phyloP scores from a whole-genome alignment of 108 stramenopile species.

The Cyclotella cryptica region DNA sequence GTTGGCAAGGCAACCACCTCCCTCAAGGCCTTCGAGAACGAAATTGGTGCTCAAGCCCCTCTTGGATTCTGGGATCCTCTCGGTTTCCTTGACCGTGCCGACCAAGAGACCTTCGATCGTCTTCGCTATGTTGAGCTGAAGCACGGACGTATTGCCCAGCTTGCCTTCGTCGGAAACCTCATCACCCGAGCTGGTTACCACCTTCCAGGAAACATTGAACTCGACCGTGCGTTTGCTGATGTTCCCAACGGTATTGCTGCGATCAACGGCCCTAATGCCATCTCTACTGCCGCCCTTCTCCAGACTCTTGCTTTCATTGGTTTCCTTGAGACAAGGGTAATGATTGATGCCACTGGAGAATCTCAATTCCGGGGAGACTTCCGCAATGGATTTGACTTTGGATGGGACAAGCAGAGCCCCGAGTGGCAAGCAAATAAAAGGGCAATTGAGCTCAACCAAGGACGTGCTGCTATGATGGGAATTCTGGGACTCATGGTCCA shows the following conservation, averaged over 20 bases:
- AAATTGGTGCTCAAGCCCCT: conserved; percentile 63
- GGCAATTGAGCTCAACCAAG: conserved; percentile 89
- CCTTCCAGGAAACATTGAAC: conserved; percentile 70
- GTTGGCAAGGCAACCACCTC: conserved; percentile 34
- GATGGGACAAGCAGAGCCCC: conserved; percentile 58
- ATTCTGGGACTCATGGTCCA: conserved; percentile 84
- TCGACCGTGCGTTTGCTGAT: conserved; percentile 61
- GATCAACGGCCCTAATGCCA: conserved; percentile 50
- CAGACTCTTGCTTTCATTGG: conserved; percentile 46
- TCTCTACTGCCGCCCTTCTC: conserved; percentile 30
- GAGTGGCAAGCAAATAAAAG: conserved; percentile 72
- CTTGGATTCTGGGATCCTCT: conserved; percentile 72
- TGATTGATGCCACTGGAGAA: conserved; percentile 50
- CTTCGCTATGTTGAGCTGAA: conserved; percentile 90
- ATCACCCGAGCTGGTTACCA: conserved; percentile 46
- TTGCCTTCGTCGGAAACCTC: conserved; percentile 86
- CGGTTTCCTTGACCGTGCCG: conserved; percentile 62
- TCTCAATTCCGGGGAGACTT: conserved; percentile 54
- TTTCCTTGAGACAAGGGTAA: conserved; percentile 51
- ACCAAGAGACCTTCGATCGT: conserved; percentile 65
- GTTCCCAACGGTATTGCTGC: conserved; percentile 74
- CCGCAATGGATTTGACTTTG: conserved; percentile 64
- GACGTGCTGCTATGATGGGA: conserved; percentile 90
- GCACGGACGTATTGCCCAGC: conserved; percentile 93
- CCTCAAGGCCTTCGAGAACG: conserved; percentile 63